These are phyloP conservation scores for Eutrema heterophyllum DNA, from an alignment of 345 rosid genomes.

Conservation along the genomic window DNA sequence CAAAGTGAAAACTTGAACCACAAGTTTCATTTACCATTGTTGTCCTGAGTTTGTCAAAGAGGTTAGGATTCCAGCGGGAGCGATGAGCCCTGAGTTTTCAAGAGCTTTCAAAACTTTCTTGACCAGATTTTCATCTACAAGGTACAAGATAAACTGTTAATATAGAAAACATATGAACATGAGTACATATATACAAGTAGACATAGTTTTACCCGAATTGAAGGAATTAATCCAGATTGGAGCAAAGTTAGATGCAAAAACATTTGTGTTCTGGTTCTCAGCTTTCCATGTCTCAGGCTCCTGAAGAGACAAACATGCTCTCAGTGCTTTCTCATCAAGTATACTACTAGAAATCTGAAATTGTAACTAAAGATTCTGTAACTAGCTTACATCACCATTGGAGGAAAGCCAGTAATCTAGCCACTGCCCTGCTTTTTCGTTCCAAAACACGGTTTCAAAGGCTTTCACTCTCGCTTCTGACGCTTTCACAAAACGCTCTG, in stretches of 20 bases:
- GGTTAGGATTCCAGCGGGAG: constrained; percentile 65
- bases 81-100: constrained; percentile 58
- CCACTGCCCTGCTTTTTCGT: constrained; percentile 75
- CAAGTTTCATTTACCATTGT: constrained; percentile 56
- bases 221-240: constrained; percentile 76
- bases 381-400: constrained; percentile 23
- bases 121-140: constrained; percentile 53
- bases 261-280: constrained; percentile 54
- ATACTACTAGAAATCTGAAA: background rate
- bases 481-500: constrained; percentile 44
- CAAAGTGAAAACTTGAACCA: background rate
- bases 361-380: background rate
- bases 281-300: constrained; percentile 55
- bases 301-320: constrained; percentile 27
- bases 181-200: background rate
- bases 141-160: constrained; percentile 1
- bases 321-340: background rate
- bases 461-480: constrained; percentile 61
- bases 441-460: constrained; percentile 63
- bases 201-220: constrained; percentile 55
- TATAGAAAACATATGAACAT: background rate
- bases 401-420: constrained; percentile 70
- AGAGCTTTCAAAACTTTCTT: constrained; percentile 53
- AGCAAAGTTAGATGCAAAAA: constrained; percentile 73
- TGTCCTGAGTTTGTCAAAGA: constrained; percentile 62